Conservation (phyloP, 805 yeast genomes). For the Candida wancherniae region DNA sequence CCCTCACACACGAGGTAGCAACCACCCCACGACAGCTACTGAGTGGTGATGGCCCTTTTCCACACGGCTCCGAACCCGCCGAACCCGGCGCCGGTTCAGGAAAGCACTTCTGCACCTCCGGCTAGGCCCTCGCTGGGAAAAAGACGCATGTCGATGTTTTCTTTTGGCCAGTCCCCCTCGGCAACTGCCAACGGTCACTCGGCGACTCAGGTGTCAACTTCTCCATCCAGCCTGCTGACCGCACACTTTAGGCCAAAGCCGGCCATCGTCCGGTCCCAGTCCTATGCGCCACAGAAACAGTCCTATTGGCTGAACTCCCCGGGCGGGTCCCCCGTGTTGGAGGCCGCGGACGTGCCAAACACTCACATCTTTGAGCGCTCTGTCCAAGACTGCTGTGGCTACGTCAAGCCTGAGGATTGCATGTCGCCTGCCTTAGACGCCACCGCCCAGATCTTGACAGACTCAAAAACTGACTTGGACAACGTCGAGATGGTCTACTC, state of each 20-base stretch:
- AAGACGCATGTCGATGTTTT: constrained; percentile 23
- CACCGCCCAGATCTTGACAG: constrained; percentile 63
- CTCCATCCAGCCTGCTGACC: constrained; percentile 6
- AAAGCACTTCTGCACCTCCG: neutral
- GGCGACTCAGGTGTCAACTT: constrained; percentile 14
- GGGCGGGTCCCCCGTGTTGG: constrained; percentile 12
- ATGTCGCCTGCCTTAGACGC: constrained; percentile 79
- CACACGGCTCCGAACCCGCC: neutral
- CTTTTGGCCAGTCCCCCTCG: constrained; percentile 16
- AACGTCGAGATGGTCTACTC: constrained; percentile 67
- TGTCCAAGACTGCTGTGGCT: constrained; percentile 32
- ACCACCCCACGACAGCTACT: no score
- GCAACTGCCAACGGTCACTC: constrained; percentile 5
- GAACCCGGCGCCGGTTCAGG: neutral
- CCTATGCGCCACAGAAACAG: constrained; percentile 2
- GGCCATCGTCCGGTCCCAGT: constrained; percentile 6
- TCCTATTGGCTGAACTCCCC: constrained; percentile 13
- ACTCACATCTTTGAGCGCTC: constrained; percentile 38
- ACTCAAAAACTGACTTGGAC: constrained; percentile 58
- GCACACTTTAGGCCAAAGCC: neutral
- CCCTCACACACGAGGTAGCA: no score
- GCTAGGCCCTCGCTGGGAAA: constrained; percentile 7
- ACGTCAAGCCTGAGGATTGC: constrained; percentile 50
- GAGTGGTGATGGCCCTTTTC: neutral
- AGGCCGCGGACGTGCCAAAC: constrained; percentile 17